These are phyloP conservation scores for Nothophaeocryptopus gaeumannii DNA, from an alignment of 2,329 filamentous ascomycete species.

Conservation along the genomic window DNA sequence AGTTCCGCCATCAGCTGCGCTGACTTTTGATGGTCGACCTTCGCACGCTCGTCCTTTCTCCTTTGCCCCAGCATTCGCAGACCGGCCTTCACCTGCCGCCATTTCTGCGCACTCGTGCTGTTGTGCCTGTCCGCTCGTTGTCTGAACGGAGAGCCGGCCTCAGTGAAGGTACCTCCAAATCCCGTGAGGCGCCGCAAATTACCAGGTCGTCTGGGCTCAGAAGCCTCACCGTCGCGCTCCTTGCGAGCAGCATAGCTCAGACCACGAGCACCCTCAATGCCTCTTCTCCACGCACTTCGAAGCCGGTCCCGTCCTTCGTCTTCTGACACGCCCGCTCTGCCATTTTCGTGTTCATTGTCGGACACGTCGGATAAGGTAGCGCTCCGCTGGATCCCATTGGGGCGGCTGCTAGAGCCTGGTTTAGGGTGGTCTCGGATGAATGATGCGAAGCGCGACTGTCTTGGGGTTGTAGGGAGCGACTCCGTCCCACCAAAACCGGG, in stretches of 20 bases:
- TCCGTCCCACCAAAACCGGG: conserved; percentile 55
- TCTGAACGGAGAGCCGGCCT: conserved; percentile 41
- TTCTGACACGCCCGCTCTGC: conserved; percentile 48
- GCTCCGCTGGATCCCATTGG: conserved; percentile 53
- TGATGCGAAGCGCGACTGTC: conserved; percentile 48
- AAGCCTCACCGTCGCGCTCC: conserved; percentile 30
- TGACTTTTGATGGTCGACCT: conserved; percentile 90
- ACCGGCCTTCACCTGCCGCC: conserved; percentile 89
- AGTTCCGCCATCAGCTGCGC: conserved; percentile 95
- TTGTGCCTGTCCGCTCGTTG: conserved; percentile 47
- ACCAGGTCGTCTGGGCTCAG: conserved; percentile 41
- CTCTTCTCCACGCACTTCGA: conserved; percentile 47
- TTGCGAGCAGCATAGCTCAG: conserved; percentile 43
- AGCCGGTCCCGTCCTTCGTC: conserved; percentile 51
- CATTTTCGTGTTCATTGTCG: conserved; percentile 39
- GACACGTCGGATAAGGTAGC: conserved; percentile 43
- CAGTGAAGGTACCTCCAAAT: conserved; percentile 34
- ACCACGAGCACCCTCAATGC: conserved; percentile 47
- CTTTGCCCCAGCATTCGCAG: conserved; percentile 73
- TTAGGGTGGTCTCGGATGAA: conserved; percentile 49
- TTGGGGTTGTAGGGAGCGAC: conserved; percentile 67
- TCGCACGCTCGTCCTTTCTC: conserved; percentile 79
- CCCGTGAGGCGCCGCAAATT: conserved; percentile 49
- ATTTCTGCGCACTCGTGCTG: conserved; percentile 67
- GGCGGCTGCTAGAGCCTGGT: conserved; percentile 57